phyloP scores from a whole-genome alignment of 148 eudicot species.

The Chenopodium formosanum region DNA sequence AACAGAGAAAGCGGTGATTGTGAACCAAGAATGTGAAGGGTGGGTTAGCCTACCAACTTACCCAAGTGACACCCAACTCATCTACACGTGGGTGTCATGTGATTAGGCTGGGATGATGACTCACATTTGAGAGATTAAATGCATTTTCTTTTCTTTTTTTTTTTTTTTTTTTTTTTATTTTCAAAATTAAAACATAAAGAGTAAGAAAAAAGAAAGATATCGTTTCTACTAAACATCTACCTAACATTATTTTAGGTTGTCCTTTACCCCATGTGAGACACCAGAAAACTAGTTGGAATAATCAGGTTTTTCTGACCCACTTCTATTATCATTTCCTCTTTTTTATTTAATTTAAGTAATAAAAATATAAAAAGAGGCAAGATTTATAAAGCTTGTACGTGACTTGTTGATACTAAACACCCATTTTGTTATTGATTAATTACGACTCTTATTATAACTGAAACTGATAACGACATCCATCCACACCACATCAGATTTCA shows the following conservation, averaged over 20 bases:
- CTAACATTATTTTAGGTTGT: slow-evolving; percentile 28
- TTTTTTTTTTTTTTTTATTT: too few species aligned
- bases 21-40: neutral
- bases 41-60: slow-evolving; percentile 12
- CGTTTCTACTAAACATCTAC: slow-evolving; percentile 14
- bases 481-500: slow-evolving; percentile 19
- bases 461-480: slow-evolving; percentile 22
- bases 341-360: neutral
- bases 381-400: slow-evolving; percentile 16
- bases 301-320: slow-evolving; percentile 20
- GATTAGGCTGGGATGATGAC: slow-evolving; percentile 46
- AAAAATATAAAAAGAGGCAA: neutral
- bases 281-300: slow-evolving; percentile 30
- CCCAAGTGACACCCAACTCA: slow-evolving; percentile 41
- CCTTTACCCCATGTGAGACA: slow-evolving; percentile 20
- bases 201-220: slow-evolving; percentile 3
- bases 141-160: slow-evolving; percentile 29
- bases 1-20: neutral
- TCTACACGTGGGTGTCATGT: slow-evolving; percentile 52
- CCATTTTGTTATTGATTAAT: slow-evolving; percentile 2
- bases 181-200: neutral
- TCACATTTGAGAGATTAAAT: neutral
- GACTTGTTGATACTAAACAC: slow-evolving; percentile 28
- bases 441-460: neutral
- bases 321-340: too few species aligned